phyloP scores from a whole-genome alignment of 331 rosid species.

The Quercus lobata region DNA sequence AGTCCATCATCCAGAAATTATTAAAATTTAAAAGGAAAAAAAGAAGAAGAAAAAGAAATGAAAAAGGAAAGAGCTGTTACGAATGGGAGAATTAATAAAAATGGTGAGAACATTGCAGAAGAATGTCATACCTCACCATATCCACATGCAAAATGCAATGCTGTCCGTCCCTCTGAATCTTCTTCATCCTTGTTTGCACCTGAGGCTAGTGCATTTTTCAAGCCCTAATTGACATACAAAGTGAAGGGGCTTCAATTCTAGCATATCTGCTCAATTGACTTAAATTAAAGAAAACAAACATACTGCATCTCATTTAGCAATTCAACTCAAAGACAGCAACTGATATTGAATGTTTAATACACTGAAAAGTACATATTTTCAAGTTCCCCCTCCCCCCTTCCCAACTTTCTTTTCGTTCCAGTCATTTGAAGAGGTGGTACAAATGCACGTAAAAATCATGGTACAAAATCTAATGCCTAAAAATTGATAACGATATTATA shows the following conservation, averaged over 20 bases:
- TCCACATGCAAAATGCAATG: constrained; percentile 96
- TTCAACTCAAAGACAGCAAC: neutral
- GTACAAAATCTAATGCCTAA: no score
- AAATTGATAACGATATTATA: no score
- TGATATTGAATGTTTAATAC: neutral
- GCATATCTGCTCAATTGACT: constrained; percentile 8
- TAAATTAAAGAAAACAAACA: neutral
- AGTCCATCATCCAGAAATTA: neutral
- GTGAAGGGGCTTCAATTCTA: constrained; percentile 9
- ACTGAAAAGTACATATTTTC: no score
- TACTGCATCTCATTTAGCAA: neutral
- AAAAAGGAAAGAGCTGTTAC: neutral
- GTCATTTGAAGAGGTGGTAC: no score
- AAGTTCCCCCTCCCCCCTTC: no score
- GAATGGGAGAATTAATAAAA: neutral
- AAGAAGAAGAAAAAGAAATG: neutral
- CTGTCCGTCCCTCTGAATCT: constrained; percentile 97
- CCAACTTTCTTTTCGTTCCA: no score
- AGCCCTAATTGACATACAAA: constrained; percentile 49
- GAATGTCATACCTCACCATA: constrained; percentile 91
- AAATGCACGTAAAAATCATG: no score
- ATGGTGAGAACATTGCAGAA: neutral
- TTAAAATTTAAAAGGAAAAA: neutral
- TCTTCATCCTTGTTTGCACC: constrained; percentile 95
- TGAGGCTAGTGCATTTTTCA: constrained; percentile 77